Evolutionary conservation across 768 basidiomycete species (phyloP).

Genomic region (Rhodotorula graminis): DNA sequence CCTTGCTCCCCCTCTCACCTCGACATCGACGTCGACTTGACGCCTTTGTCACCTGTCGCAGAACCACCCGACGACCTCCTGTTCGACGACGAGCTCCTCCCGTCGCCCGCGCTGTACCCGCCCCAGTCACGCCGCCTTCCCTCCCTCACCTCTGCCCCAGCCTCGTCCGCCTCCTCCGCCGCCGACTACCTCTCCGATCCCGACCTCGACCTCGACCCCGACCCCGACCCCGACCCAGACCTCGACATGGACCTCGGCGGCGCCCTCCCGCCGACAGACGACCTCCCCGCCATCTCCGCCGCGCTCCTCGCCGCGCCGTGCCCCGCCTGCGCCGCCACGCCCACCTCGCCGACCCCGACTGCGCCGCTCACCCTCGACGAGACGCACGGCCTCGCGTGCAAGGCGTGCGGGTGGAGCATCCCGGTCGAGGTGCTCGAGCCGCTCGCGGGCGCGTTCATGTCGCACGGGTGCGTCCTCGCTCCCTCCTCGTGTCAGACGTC

Average conservation of each 20-base stretch:
- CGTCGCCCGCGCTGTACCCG: background rate
- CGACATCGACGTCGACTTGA: background rate
- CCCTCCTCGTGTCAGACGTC: too few relatives aligned
- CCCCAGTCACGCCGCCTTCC: background rate
- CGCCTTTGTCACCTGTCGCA: background rate
- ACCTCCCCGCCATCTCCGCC: background rate
- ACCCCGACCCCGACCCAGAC: background rate
- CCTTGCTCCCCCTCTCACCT: background rate
- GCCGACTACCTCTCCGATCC: background rate
- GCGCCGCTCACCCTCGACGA: too few relatives aligned
- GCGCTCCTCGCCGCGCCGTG: constrained; percentile 6
- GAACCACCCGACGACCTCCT: constrained; percentile 25
- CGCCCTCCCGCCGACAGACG: background rate
- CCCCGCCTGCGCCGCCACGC: background rate
- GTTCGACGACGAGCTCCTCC: constrained; percentile 1
- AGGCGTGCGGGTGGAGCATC: constrained; percentile 18
- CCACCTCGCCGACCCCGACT: too few relatives aligned
- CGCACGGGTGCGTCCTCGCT: constrained; percentile 12
- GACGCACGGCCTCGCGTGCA: background rate
- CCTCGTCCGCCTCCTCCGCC: background rate
- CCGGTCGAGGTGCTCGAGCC: background rate
- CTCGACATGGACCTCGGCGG: background rate
- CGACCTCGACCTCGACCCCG: too few relatives aligned
- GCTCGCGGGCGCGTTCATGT: constrained; percentile 2
- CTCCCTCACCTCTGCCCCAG: background rate